These are phyloP conservation scores for Fusarium pseudoanthophilum DNA, from an alignment of 2,329 filamentous ascomycete genomes.

Conservation along the genomic window DNA sequence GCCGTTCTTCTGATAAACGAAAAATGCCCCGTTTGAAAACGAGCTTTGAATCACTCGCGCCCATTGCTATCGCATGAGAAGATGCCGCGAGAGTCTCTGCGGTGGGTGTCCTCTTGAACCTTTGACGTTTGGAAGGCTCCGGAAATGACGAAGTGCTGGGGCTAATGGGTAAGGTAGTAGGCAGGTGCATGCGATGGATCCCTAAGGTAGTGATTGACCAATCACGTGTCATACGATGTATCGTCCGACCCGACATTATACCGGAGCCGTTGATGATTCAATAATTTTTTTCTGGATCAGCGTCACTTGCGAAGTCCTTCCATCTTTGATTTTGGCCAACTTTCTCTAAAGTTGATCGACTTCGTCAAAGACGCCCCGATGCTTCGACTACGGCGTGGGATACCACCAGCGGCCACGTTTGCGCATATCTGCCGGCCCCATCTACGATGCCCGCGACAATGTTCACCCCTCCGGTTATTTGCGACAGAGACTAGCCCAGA, in stretches of 20 bases:
- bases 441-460: slow-evolving; percentile 16
- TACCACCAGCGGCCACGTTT: slow-evolving; percentile 29
- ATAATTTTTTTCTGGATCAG: slow-evolving; percentile 26
- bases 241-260: slow-evolving; percentile 26
- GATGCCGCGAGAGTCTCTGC: slow-evolving; percentile 27
- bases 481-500: slow-evolving; percentile 18
- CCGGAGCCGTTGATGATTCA: slow-evolving; percentile 27
- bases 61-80: slow-evolving; percentile 69
- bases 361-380: slow-evolving; percentile 34
- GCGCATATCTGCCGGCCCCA: slow-evolving; percentile 11
- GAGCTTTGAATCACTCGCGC: slow-evolving; percentile 97
- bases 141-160: slow-evolving; percentile 37
- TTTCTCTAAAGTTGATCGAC: slow-evolving; percentile 13
- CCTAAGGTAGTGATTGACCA: slow-evolving; percentile 16
- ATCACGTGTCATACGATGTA: slow-evolving; percentile 23
- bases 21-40: slow-evolving; percentile 99
- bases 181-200: background rate
- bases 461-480: slow-evolving; percentile 22
- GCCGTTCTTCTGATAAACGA: slow-evolving; percentile 88
- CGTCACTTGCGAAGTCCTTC: background rate
- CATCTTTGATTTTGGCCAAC: slow-evolving; percentile 3
- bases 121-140: slow-evolving; percentile 5
- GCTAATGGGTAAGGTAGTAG: background rate
- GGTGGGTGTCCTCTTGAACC: slow-evolving; percentile 31
- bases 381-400: slow-evolving; percentile 44